Evolutionary conservation across 1,284 basidiomycete genomes (phyloP), one percentile per base, ranked within the genome.

Genomic region (Hymenochaete sp.): DNA sequence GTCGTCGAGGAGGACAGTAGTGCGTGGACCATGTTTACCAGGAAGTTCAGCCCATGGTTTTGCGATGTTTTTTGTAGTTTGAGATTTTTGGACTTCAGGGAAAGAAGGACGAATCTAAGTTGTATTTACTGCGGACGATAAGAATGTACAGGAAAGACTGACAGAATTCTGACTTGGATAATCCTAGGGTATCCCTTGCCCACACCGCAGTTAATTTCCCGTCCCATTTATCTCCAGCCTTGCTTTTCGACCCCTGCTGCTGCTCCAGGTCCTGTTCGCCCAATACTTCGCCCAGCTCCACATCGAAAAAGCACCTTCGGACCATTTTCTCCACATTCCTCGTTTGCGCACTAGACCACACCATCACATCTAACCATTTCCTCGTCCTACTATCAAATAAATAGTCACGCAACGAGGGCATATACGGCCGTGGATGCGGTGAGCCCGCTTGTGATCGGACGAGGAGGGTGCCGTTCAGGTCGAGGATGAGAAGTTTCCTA

Each of bases 311-410:
- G 48, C 69, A 71, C 42, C 65, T 67, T 24, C 69, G 58, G 0
- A 83, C 79, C 83, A 87, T 86, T 53, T 78, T 75, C 0, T 67
- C 62, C 3, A 93, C 90, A 55, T 79, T 90, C 46, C 80, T 74
- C 0, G 84, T 82, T 58, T 88, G 82, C 1, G 89, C 89, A 1
- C 82, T 86, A 52, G 82, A 87, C 89, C 90, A 93, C 0, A 93
- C 75, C 77, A 92, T 85, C 4, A 82, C 77, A 50, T 90, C 82
- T 22, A 89, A 70, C 77, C 81, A 84, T 14, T 55, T 53, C 28
- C 60, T 63, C 18, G 78, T 82, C 22, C 65, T 53, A 0, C 67
- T 62, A 42, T 77, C 73, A 47, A 84, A 77, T 3, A 83, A 60
- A 56, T 82, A 92, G 1, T 70, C 62, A 5, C 74, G 57, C 54